These are phyloP conservation scores for Madurella mycetomatis DNA, from an alignment of 2,329 filamentous ascomycete genomes.

Conservation along the genomic window DNA sequence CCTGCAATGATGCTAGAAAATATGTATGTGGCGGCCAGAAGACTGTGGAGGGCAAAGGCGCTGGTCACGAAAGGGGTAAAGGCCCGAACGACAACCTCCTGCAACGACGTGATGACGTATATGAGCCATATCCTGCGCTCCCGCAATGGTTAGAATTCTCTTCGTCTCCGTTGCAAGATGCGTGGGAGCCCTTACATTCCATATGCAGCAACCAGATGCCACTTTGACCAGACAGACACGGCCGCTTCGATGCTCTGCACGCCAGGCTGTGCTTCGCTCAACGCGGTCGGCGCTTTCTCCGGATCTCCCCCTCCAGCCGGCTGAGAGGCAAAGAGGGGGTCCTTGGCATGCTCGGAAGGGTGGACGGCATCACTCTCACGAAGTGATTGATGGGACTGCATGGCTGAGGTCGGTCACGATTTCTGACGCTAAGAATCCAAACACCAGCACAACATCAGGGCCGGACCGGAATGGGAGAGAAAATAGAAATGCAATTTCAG, in stretches of 20 bases:
- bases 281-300: slow-evolving; percentile 5
- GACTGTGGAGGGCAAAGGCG: slow-evolving; percentile 47
- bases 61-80: slow-evolving; percentile 48
- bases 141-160: not conserved
- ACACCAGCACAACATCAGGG: not conserved
- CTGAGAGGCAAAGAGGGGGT: not conserved
- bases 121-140: slow-evolving; percentile 37
- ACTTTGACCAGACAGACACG: slow-evolving; percentile 14
- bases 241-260: slow-evolving; percentile 17
- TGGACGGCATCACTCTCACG: not conserved
- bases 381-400: not conserved
- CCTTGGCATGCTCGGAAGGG: not conserved
- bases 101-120: slow-evolving; percentile 37
- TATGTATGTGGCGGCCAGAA: slow-evolving; percentile 51
- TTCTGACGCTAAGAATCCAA: not conserved
- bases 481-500: not conserved
- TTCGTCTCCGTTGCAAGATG: not conserved
- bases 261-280: slow-evolving; percentile 12
- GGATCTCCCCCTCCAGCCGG: not conserved
- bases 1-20: slow-evolving; percentile 53
- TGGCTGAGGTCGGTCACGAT: not conserved
- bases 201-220: slow-evolving; percentile 16
- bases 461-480: not conserved
- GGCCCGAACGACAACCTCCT: slow-evolving; percentile 36
- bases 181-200: slow-evolving; percentile 1